Evolutionary conservation across 1,284 basidiomycete genomes (phyloP), one percentile per base, ranked within the genome.

Genomic region (Lentinula novae-zelandiae): DNA sequence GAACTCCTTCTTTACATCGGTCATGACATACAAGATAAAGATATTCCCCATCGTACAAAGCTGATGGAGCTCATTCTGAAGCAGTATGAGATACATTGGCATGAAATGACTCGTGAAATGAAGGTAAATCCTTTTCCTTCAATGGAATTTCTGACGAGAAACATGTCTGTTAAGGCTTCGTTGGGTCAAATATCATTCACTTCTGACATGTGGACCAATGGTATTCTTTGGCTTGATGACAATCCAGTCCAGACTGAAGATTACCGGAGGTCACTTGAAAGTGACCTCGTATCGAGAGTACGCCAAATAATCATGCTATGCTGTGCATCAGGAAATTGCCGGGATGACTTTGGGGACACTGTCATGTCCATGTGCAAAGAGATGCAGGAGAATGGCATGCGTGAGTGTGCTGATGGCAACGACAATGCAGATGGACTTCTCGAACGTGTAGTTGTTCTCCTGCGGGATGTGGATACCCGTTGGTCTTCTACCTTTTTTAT

Each of bases 381-480:
- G 38, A 9, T 39, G 9, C 38, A 15, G 15, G 8, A 39, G 38
- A 39, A 39, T 10, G 5, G 15, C 15, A 8, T 1, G 38, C 10
- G 2, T 22, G 22, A 22, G 22, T 22, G 22, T 22, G 22, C 22
- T 22, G 22, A 22, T 22, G 38, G 8, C 15, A 15, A 39, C 5
- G 5, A 39, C 15, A 15, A 39, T 39, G 1, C 2, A 2, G 15
- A 39, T 9, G 10, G 65, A 34, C 65, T 73, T 8, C 58, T 73
- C 0, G 57, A 55, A 4, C 70, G 73, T 64, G 59, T 70, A 71
- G 74, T 73, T 70, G 0, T 70, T 71, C 10, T 68, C 63, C 1
- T 70, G 64, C 56, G 12, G 27, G 27, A 27, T 27, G 27, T 27
- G 27, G 3, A 27, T 27, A 3, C 27, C 27, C 27, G 3, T 27